Evolutionary conservation across 352 stramenopile species (phyloP).

Genomic region (Phytophthora citrophthora): DNA sequence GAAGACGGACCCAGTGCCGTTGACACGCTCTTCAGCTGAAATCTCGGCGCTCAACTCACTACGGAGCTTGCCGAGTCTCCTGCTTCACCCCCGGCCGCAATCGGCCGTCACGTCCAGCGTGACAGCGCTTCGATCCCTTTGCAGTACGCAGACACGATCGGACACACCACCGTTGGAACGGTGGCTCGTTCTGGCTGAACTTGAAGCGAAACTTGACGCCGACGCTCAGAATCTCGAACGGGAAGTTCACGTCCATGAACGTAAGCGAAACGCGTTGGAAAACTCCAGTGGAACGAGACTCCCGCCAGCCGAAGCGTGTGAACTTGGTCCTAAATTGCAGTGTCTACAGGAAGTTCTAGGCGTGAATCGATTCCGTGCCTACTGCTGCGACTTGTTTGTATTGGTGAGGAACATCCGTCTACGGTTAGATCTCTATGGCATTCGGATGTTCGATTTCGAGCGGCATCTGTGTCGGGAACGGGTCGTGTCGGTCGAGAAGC

Average conservation of each 20-base stretch:
- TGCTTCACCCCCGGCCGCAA: constrained; percentile 27
- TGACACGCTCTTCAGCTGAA: constrained; percentile 36
- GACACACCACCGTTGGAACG: constrained; percentile 25
- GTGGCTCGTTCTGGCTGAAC: constrained; percentile 29
- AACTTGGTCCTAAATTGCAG: constrained; percentile 49
- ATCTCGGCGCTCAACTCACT: constrained; percentile 35
- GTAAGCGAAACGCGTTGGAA: constrained; percentile 18
- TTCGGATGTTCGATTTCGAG: constrained; percentile 20
- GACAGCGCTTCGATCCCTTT: constrained; percentile 29
- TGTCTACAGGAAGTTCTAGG: constrained; percentile 67
- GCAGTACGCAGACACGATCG: constrained; percentile 5
- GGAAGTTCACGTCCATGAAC: constrained; percentile 31
- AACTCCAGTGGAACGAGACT: constrained; percentile 14
- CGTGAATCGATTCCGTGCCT: constrained; percentile 40
- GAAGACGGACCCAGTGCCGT: constrained; percentile 20
- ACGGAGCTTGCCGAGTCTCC: constrained; percentile 20
- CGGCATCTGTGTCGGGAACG: constrained; percentile 23
- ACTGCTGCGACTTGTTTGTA: constrained; percentile 48
- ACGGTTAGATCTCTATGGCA: constrained; percentile 43
- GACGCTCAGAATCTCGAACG: constrained; percentile 24
- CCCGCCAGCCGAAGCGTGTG: constrained; percentile 29
- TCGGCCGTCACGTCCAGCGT: constrained; percentile 33
- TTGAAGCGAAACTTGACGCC: constrained; percentile 22
- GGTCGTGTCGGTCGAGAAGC: constrained; percentile 16
- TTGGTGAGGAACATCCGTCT: constrained; percentile 46